Evolutionary conservation across 1,284 basidiomycete species (phyloP), one percentile per base, ranked within the genome.

Genomic region (Limonomyces culmigenus): DNA sequence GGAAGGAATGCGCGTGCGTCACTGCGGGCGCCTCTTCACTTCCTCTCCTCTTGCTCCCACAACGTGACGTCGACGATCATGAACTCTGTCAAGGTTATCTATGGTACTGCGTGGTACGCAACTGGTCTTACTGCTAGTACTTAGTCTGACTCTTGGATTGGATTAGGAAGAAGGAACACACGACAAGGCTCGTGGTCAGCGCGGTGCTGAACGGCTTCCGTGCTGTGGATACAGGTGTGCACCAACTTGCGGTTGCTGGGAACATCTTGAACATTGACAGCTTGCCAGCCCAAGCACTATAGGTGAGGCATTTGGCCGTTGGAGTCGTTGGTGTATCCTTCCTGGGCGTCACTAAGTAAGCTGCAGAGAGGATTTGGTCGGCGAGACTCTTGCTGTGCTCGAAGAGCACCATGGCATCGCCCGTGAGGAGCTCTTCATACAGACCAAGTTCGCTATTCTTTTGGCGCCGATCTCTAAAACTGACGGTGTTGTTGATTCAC

Each of bases 311-410:
- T 17, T 21, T 40, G 32, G 19, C 14, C 23, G 11, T 23, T 3
- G 15, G 15, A 32, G 11, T 8, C 6, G 31, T 14, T 10, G 15
- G 6, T 10, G 31, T 14, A 14, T 32, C 17, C 8, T 32, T n/a
- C 8, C 13, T 32, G 8, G 31, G 15, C n/a, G n/a, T n/a, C n/a
- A n/a, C n/a, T n/a, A n/a, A n/a, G n/a, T n/a, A n/a, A n/a, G n/a
- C n/a, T n/a, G n/a, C 41, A 84, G 84, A 35, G 83, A 87, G 48
- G 75, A 83, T 43, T 64, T 84, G 0, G 80, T 86, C 4, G 84
- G 85, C 3, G 63, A 70, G 38, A 84, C 78, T 0, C 55, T 88
- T 2, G 51, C 62, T 29, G 57, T 60, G 8, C 42, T 55, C 31
- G 45, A 51, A 32, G 44, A 44, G 3, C 36, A 73, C 35, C 50